phyloP scores from a whole-genome alignment of 2,329 filamentous ascomycete species.

The Monosporascus sp. region DNA sequence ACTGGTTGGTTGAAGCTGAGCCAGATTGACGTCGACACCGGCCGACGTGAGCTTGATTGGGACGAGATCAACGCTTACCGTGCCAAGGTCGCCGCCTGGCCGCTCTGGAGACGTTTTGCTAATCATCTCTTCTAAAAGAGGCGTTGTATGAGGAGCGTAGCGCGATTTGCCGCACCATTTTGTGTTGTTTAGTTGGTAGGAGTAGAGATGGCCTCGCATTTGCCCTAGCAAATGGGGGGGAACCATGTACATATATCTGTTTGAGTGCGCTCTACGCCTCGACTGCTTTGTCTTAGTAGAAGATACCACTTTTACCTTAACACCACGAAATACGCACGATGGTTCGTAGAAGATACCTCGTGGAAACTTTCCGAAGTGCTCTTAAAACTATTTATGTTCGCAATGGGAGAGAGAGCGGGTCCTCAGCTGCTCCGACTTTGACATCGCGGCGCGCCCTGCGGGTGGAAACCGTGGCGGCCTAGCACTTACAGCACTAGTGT shows the following conservation, averaged over 20 bases:
- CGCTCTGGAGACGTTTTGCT: constrained; percentile 38
- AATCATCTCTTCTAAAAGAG: constrained; percentile 26
- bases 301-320: too few species aligned
- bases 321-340: too few species aligned
- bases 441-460: neutral
- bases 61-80: constrained; percentile 48
- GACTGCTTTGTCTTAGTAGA: too few species aligned
- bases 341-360: too few species aligned
- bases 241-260: too few species aligned
- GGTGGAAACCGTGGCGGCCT: neutral
- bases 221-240: neutral
- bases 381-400: too few species aligned
- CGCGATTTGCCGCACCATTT: neutral
- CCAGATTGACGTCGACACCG: constrained; percentile 64
- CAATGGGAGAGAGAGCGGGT: too few species aligned
- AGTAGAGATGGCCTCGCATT: neutral
- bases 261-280: too few species aligned
- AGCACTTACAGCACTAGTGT: too few species aligned
- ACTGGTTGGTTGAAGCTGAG: constrained; percentile 49
- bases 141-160: neutral
- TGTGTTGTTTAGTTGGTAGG: neutral
- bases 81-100: constrained; percentile 37
- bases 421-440: neutral
- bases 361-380: too few species aligned
- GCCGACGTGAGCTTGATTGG: constrained; percentile 59